phyloP scores from a whole-genome alignment of 345 rosid species.

The Lagerstroemia speciosa region DNA sequence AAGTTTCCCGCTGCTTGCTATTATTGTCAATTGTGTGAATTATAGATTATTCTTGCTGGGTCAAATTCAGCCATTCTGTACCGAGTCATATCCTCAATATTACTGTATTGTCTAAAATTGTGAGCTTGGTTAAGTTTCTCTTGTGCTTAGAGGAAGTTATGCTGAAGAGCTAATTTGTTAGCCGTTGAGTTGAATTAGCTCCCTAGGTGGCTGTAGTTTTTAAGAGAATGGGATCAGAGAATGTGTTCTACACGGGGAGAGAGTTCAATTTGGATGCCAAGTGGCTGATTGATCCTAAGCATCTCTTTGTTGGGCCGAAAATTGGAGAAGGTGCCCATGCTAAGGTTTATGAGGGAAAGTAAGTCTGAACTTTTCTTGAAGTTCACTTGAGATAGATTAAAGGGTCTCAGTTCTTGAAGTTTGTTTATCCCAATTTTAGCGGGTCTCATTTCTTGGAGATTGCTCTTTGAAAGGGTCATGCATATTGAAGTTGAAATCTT shows the following conservation, averaged over 20 bases:
- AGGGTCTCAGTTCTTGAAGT: background rate
- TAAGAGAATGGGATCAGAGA: conserved; percentile 66
- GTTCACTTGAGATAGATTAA: background rate
- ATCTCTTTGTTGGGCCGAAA: conserved; percentile 90
- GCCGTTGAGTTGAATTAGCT: background rate
- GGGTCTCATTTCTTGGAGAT: too few species aligned
- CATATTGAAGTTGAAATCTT: background rate
- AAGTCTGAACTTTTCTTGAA: conserved; percentile 30
- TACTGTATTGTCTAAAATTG: background rate
- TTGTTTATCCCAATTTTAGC: background rate
- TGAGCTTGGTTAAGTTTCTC: background rate
- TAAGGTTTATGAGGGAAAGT: conserved; percentile 97
- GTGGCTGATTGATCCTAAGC: conserved; percentile 91
- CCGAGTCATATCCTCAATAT: too few species aligned
- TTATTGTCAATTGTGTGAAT: background rate
- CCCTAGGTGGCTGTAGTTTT: background rate
- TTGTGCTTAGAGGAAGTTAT: background rate
- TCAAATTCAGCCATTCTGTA: background rate
- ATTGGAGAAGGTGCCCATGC: conserved; percentile 99
- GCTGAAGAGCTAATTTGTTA: background rate
- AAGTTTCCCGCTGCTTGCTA: background rate
- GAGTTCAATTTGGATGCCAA: conserved; percentile 65
- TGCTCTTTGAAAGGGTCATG: background rate
- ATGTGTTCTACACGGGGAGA: conserved; percentile 46
- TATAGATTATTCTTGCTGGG: background rate